A percentile compares a stretch with the other conserved stretches of the same genome.
phyloP scores from a whole-genome alignment of 2,329 filamentous ascomycete genomes.

The Drechslera avenae region DNA sequence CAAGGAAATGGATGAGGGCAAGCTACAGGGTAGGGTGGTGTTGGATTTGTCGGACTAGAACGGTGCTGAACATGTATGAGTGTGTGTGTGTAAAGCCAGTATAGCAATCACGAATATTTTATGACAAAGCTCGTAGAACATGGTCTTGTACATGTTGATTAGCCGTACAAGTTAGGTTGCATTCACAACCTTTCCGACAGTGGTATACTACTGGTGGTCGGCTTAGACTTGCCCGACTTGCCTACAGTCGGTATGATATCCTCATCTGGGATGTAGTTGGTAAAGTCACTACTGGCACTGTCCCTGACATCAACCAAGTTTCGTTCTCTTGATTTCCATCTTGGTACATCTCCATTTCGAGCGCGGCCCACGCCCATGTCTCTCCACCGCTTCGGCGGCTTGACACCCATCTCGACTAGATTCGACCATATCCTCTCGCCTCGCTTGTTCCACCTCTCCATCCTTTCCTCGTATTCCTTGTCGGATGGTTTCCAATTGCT shows the following conservation, averaged over 20 bases:
- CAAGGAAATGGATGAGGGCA: constrained; percentile 53
- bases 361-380: constrained; percentile 51
- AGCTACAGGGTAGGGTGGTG: constrained; percentile 55
- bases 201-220: constrained; percentile 2
- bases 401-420: constrained; percentile 57
- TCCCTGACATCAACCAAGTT: constrained; percentile 38
- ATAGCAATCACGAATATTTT: too few relatives aligned
- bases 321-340: constrained; percentile 41
- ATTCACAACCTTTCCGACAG: constrained; percentile 4
- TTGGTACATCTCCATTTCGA: constrained; percentile 33
- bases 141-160: too few relatives aligned
- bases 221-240: constrained; percentile 7
- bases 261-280: constrained; percentile 20
- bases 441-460: constrained; percentile 54
- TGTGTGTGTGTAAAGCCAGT: too few relatives aligned
- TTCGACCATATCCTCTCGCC: constrained; percentile 57
- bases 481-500: constrained; percentile 71
- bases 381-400: constrained; percentile 61
- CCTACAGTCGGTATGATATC: constrained; percentile 42
- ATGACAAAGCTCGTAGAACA: too few relatives aligned
- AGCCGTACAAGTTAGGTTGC: too few relatives aligned
- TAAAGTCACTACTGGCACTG: constrained; percentile 25
- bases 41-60: constrained; percentile 46
- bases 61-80: not conserved
- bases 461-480: constrained; percentile 51